phyloP scores from a whole-genome alignment of 768 basidiomycete genomes.

The Tricholomella constricta region DNA sequence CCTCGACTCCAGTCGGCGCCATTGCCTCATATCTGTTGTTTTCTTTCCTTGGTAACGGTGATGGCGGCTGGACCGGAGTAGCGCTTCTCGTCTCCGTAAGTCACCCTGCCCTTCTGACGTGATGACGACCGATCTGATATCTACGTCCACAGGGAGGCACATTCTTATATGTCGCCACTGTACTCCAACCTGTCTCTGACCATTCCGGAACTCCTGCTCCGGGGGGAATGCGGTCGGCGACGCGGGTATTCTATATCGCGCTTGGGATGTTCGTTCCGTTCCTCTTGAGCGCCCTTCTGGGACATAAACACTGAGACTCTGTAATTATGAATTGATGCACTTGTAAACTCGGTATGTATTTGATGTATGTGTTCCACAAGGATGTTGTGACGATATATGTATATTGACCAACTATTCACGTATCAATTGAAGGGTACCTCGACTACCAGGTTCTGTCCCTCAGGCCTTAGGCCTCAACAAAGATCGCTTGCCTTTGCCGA shows the following conservation, averaged over 20 bases:
- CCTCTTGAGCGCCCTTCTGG: slow-evolving; percentile 56
- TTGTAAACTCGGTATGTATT: neutral
- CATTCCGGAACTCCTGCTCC: slow-evolving; percentile 35
- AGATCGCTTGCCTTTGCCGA: too few species aligned
- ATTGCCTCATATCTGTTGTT: slow-evolving; percentile 74
- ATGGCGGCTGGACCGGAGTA: slow-evolving; percentile 65
- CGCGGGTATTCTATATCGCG: slow-evolving; percentile 56
- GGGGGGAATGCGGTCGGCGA: slow-evolving; percentile 44
- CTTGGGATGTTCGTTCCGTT: slow-evolving; percentile 76
- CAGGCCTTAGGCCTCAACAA: too few species aligned
- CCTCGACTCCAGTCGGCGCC: slow-evolving; percentile 83
- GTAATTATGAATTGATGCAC: neutral
- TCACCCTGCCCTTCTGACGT: slow-evolving; percentile 9
- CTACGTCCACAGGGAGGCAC: slow-evolving; percentile 72
- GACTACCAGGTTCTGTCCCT: too few species aligned
- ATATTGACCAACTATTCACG: too few species aligned
- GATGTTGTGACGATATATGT: too few species aligned
- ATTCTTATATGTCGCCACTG: slow-evolving; percentile 92
- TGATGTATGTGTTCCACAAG: slow-evolving; percentile 1
- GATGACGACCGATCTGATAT: neutral
- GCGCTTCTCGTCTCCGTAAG: slow-evolving; percentile 85
- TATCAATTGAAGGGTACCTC: too few species aligned
- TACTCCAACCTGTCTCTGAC: slow-evolving; percentile 75
- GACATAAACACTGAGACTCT: slow-evolving; percentile 54
- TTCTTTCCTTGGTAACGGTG: slow-evolving; percentile 48